phyloP scores from a whole-genome alignment of 495 filamentous ascomycete genomes.

The Staphylotrichum longicolle region DNA sequence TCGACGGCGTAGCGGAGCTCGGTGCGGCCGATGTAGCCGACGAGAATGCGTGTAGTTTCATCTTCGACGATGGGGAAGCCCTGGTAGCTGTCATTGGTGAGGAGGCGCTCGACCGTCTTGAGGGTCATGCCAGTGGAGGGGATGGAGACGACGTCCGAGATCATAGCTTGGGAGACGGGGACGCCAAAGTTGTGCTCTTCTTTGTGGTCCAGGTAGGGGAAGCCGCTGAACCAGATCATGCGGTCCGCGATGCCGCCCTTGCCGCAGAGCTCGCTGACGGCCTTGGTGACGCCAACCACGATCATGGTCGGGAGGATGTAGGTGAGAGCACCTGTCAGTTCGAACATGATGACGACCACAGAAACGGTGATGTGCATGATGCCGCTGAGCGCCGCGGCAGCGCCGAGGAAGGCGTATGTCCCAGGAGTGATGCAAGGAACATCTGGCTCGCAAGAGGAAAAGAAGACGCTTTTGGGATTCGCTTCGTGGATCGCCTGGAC shows the following conservation, averaged over 20 bases:
- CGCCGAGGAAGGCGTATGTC: constrained; percentile 92
- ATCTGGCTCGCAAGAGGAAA: constrained; percentile 82
- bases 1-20: constrained; percentile 93
- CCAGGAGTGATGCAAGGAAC: constrained; percentile 96
- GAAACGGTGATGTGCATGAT: constrained; percentile 98
- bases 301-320: constrained; percentile 99
- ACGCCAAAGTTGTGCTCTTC: constrained; percentile 98
- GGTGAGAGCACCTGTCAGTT: constrained; percentile 88
- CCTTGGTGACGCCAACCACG: constrained; percentile 95
- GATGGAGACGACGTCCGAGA: constrained; percentile 68
- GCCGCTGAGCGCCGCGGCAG: constrained; percentile 90
- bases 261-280: constrained; percentile 84
- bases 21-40: constrained; percentile 94
- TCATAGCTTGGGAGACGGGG: constrained; percentile 92
- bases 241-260: constrained; percentile 96
- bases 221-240: constrained; percentile 99
- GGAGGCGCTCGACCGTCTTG: constrained; percentile 66
- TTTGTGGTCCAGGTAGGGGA: constrained; percentile 96
- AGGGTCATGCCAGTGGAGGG: constrained; percentile 74
- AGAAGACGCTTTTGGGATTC: constrained; percentile 77
- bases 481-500: constrained; percentile 87
- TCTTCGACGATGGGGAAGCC: constrained; percentile 93
- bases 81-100: constrained; percentile 82
- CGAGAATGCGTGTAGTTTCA: constrained; percentile 61
- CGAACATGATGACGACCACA: constrained; percentile 98